Conservation (phyloP, 2,329 filamentous ascomycete species). For the Fonsecaea pedrosoi region DNA sequence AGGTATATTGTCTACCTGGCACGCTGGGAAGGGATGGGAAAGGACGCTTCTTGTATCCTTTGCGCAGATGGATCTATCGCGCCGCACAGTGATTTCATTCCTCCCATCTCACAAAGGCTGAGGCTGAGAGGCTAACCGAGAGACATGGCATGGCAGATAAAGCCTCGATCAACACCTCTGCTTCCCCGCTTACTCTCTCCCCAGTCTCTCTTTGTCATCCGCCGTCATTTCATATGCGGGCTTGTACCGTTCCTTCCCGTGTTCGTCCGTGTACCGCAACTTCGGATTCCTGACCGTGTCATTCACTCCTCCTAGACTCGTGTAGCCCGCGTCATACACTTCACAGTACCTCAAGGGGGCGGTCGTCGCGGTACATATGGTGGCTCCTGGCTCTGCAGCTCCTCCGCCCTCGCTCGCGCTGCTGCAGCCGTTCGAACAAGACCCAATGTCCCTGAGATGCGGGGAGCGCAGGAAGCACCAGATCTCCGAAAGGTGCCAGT, state of each 20-base stretch:
- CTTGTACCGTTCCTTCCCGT: slow-evolving; percentile 57
- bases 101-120: too few relatives aligned
- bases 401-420: background rate
- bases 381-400: background rate
- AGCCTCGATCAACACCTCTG: background rate
- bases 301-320: slow-evolving; percentile 84
- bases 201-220: slow-evolving; percentile 79
- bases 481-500: slow-evolving; percentile 96
- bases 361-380: slow-evolving; percentile 2
- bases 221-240: slow-evolving; percentile 78
- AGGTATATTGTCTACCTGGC: too few relatives aligned
- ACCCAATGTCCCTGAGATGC: slow-evolving; percentile 63
- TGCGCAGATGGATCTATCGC: too few relatives aligned
- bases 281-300: slow-evolving; percentile 91
- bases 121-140: too few relatives aligned
- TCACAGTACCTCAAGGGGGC: slow-evolving; percentile 73
- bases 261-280: slow-evolving; percentile 55
- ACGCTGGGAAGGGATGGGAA: too few relatives aligned
- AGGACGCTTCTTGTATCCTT: too few relatives aligned
- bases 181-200: slow-evolving; percentile 62
- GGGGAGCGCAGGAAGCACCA: slow-evolving; percentile 76
- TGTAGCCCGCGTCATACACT: slow-evolving; percentile 89
- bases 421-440: background rate
- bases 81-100: too few relatives aligned
- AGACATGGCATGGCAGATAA: too few relatives aligned